Evolutionary conservation across 2,329 filamentous ascomycete genomes (phyloP).

Genomic region (Colletotrichum godetiae): DNA sequence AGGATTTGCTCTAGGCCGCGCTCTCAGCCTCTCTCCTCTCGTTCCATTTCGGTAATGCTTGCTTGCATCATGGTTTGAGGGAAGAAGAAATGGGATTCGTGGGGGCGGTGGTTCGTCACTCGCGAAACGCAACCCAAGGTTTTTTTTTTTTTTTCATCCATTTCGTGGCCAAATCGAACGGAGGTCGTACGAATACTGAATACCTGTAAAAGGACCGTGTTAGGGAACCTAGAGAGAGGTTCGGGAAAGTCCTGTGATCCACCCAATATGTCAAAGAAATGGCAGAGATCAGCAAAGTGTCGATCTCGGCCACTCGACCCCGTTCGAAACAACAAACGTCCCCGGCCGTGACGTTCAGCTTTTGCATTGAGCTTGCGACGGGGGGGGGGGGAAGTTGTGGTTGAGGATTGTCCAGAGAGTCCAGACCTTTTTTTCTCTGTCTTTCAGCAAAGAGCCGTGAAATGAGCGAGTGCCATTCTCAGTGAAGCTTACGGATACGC

Average conservation of each 20-base stretch:
- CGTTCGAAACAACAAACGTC: background rate
- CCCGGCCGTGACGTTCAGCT: background rate
- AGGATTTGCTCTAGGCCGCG: background rate
- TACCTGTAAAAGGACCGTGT: background rate
- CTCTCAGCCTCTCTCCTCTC: background rate
- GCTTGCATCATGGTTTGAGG: background rate
- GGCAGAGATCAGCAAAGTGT: constrained; percentile 1
- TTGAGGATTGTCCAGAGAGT: no score
- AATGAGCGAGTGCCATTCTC: background rate
- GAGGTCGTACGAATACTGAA: background rate
- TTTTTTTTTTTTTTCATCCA: no score
- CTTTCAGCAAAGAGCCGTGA: background rate
- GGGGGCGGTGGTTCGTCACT: background rate
- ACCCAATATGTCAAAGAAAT: constrained; percentile 6
- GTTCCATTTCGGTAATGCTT: background rate
- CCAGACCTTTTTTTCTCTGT: no score
- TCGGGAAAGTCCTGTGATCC: background rate
- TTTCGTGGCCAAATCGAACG: background rate
- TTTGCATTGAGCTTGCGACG: no score
- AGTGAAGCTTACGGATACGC: background rate
- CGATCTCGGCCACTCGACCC: background rate
- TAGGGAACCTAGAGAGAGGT: background rate
- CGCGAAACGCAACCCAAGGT: background rate
- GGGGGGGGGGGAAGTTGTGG: no score
- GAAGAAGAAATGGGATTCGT: background rate